Evolutionary conservation across 305 asterid species (phyloP), one percentile per base, ranked within the genome.

Genomic region (Fraxinus dipetala): DNA sequence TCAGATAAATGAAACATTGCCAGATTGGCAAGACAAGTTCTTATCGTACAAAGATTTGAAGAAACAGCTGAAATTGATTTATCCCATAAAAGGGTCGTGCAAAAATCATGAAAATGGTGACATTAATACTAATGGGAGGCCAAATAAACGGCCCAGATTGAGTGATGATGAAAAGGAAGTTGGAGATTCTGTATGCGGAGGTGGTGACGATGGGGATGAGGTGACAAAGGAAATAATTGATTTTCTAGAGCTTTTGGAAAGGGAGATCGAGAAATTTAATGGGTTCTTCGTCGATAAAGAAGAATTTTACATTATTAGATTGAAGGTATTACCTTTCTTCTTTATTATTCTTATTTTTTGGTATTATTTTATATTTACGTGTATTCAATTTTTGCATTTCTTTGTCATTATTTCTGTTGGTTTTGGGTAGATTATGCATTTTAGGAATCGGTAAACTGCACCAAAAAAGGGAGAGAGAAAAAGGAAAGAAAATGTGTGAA

Each of bases 21-120:
- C 97, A 9, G 94, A 92, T 59, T 94, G 98, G 98, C 86, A 85
- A 83, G 93, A 91, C 81, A 87, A 91, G 86, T 94, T 92, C 61
- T 90, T 93, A 83, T 87, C 91, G 0, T 94, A 94, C 87, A 94
- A 94, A 77, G 91, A 88, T 81, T 78, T 94, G 89, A 93, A 94
- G 84, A 85, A 91, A 83, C 93, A 88, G 89, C 90, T 94, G 63
- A 91, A 87, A 65, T 74, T 86, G 78, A 92, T 90, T 31, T 86
- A 90, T 63, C 96, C 93, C 45, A 82, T 75, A 28, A 74, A 28
- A 48, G 90, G 18, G 40, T 59, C 80, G 7, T 16, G 32, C 43
- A 28, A 76, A 13, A 14, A 14, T 30, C 38, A 20, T 59, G 75
- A 51, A 40, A 18, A 8, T 30, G 72, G 45, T 20, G 30, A 54